Evolutionary conservation across 2,329 filamentous ascomycete genomes (phyloP).

Genomic region (Rutstroemia sp.): DNA sequence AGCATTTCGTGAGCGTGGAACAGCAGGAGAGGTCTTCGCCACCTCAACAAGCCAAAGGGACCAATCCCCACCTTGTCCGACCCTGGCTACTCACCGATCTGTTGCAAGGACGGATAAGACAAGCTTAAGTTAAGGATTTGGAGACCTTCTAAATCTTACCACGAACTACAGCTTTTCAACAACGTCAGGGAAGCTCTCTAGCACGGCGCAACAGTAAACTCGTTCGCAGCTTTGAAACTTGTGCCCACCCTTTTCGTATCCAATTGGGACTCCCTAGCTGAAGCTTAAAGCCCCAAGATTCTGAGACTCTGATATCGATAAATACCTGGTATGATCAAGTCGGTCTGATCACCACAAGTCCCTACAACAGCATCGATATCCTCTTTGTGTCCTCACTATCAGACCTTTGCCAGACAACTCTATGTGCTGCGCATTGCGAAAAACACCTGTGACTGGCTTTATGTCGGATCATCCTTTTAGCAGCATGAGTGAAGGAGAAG

Average conservation of each 20-base stretch:
- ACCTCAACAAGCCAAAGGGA: neutral
- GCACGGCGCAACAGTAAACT: neutral
- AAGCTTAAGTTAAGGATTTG: neutral
- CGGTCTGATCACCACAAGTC: too few relatives aligned
- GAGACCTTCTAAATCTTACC: neutral
- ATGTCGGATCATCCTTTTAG: conserved; percentile 23
- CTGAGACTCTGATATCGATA: too few relatives aligned
- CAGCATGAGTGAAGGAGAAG: conserved; percentile 19
- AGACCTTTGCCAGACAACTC: neutral
- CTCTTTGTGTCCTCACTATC: neutral
- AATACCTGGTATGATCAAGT: too few relatives aligned
- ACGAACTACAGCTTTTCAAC: neutral
- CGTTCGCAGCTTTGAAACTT: neutral
- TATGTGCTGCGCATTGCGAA: conserved; percentile 23
- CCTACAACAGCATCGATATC: neutral
- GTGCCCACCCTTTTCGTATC: neutral
- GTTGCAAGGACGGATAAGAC: conserved; percentile 1
- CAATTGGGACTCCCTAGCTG: neutral
- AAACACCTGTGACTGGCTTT: conserved; percentile 21
- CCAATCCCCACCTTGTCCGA: neutral
- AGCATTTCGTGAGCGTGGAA: neutral
- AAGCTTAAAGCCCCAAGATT: too few relatives aligned
- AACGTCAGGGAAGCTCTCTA: neutral
- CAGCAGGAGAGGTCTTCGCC: conserved; percentile 3
- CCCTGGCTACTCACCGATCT: neutral